A percentile compares a stretch with the other conserved stretches of the same genome.
Evolutionary conservation across 2,329 filamentous ascomycete genomes (phyloP).

Genomic region (Xylariales sp.): DNA sequence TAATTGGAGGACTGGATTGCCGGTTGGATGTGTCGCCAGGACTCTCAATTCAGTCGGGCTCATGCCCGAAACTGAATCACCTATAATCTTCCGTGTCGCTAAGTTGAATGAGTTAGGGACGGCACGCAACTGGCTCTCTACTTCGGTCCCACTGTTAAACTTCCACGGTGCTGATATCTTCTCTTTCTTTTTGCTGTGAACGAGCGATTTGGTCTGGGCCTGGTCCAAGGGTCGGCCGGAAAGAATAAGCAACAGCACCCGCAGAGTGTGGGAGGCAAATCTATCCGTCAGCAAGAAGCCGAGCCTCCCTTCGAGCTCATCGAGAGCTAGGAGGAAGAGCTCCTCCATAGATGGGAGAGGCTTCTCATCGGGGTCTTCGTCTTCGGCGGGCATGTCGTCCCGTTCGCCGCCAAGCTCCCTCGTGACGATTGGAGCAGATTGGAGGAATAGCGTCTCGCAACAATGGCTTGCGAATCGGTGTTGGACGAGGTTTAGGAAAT

Average conservation of each 20-base stretch:
- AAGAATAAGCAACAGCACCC: constrained; percentile 86
- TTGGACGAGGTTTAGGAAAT: constrained; percentile 90
- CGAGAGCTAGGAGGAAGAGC: constrained; percentile 83
- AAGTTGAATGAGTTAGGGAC: constrained; percentile 84
- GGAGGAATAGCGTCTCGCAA: constrained; percentile 91
- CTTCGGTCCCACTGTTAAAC: constrained; percentile 61
- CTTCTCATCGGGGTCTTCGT: constrained; percentile 59
- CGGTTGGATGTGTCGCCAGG: constrained; percentile 87
- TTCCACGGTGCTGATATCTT: constrained; percentile 73
- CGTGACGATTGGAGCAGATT: constrained; percentile 81
- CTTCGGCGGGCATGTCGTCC: constrained; percentile 54
- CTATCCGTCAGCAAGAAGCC: constrained; percentile 85
- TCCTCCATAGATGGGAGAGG: constrained; percentile 79
- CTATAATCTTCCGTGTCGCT: constrained; percentile 84
- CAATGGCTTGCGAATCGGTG: constrained; percentile 98
- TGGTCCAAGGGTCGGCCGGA: constrained; percentile 84
- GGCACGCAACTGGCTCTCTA: constrained; percentile 58
- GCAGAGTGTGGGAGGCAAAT: constrained; percentile 91
- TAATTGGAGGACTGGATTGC: constrained; percentile 92
- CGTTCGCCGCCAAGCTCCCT: constrained; percentile 72
- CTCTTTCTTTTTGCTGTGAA: constrained; percentile 95
- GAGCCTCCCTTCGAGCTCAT: constrained; percentile 88
- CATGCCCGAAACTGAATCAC: constrained; percentile 77
- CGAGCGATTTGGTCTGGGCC: constrained; percentile 73
- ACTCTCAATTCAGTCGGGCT: constrained; percentile 84